These are phyloP conservation scores for Turritis glabra DNA, from an alignment of 345 rosid genomes.

Conservation along the genomic window DNA sequence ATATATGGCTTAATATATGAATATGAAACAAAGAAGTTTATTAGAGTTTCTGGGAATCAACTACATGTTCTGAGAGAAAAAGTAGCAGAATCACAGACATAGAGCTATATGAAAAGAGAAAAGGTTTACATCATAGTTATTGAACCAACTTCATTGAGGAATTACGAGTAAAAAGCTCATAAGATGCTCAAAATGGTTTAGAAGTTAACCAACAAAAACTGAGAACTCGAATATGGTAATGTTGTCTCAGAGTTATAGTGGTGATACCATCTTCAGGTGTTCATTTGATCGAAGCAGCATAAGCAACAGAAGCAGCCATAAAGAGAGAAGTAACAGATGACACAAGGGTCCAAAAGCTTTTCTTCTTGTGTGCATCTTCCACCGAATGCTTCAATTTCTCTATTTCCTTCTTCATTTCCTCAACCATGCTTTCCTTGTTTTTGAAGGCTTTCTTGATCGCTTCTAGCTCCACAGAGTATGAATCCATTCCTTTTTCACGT, in stretches of 20 bases:
- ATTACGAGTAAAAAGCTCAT: conserved; percentile 23
- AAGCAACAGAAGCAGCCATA: conserved; percentile 64
- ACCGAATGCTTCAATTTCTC: conserved; percentile 52
- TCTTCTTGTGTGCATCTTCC: conserved; percentile 58
- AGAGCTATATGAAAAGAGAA: conserved; percentile 10
- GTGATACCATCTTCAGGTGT: conserved; percentile 24
- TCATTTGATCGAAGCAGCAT: conserved; percentile 57
- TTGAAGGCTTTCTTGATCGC: conserved; percentile 62
- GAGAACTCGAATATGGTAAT: conserved; percentile 15
- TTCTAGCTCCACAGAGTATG: conserved; percentile 49
- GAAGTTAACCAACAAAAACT: conserved; percentile 16
- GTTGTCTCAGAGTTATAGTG: conserved; percentile 22
- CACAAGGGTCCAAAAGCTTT: conserved; percentile 62
- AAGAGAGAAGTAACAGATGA: conserved; percentile 75
- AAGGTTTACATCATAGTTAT: conserved; percentile 24
- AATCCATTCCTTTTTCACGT: conserved; percentile 45
- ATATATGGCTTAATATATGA: background rate
- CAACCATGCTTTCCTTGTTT: conserved; percentile 54
- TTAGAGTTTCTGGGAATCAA: conserved; percentile 27
- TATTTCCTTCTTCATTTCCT: conserved; percentile 60
- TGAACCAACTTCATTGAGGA: conserved; percentile 24
- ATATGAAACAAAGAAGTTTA: conserved; percentile 29
- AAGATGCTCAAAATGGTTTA: conserved; percentile 17
- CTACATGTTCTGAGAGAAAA: conserved; percentile 30
- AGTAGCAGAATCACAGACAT: conserved; percentile 31